phyloP scores from a whole-genome alignment of 495 filamentous ascomycete species.

The Aspergillus steynii region DNA sequence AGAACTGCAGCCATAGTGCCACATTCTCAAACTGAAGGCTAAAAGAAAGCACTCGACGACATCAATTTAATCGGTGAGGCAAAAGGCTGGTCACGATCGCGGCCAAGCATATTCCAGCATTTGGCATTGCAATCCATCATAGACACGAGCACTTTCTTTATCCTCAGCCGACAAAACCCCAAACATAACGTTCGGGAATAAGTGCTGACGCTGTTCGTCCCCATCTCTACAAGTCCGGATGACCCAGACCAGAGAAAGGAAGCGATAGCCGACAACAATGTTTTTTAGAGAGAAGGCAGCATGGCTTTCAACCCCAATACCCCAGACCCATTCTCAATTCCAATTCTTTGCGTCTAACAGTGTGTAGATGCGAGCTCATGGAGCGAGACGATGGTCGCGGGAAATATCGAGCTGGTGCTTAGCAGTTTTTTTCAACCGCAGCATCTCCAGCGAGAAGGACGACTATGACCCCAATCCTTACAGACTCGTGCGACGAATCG shows the following conservation, averaged over 20 bases:
- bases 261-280: slow-evolving; percentile 63
- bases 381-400: slow-evolving; percentile 51
- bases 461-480: slow-evolving; percentile 64
- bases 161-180: slow-evolving; percentile 82
- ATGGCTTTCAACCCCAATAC: slow-evolving; percentile 75
- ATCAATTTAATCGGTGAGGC: slow-evolving; percentile 77
- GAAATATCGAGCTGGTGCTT: slow-evolving; percentile 83
- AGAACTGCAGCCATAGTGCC: slow-evolving; percentile 85
- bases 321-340: slow-evolving; percentile 56
- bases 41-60: slow-evolving; percentile 69
- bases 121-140: slow-evolving; percentile 21
- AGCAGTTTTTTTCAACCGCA: slow-evolving; percentile 42
- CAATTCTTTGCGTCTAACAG: slow-evolving; percentile 46
- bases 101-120: slow-evolving; percentile 34
- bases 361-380: slow-evolving; percentile 28
- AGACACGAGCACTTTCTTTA: slow-evolving; percentile 9
- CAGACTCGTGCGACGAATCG: slow-evolving; percentile 49
- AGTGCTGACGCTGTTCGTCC: slow-evolving; percentile 46
- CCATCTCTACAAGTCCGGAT: slow-evolving; percentile 20
- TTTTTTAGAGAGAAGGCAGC: slow-evolving; percentile 76
- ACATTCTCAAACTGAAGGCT: slow-evolving; percentile 80
- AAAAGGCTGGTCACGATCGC: slow-evolving; percentile 8
- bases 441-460: slow-evolving; percentile 74
- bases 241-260: slow-evolving; percentile 9
- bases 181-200: slow-evolving; percentile 62